These are phyloP conservation scores for Eimeria tenella DNA, from an alignment of 169 alveolate species.

Conservation along the genomic window DNA sequence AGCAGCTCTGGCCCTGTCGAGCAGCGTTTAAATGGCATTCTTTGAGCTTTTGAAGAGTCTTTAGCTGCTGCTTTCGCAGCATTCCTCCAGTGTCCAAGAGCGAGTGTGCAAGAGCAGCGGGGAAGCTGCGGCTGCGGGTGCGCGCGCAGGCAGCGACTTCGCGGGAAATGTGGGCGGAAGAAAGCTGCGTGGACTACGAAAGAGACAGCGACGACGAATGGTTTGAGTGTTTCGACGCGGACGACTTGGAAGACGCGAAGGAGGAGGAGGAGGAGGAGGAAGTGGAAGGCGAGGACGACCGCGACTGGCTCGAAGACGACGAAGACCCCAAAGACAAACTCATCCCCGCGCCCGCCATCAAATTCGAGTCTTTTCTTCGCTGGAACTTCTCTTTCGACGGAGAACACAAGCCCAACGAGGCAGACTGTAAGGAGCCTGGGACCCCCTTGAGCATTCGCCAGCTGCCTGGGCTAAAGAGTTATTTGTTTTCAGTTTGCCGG, in stretches of 20 bases:
- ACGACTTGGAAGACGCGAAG: conserved; percentile 61
- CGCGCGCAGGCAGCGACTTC: conserved; percentile 8
- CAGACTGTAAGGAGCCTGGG: neutral
- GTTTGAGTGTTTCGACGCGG: conserved; percentile 70
- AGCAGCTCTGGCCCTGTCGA: too few relatives aligned
- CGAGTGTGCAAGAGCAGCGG: too few relatives aligned
- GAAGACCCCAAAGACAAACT: conserved; percentile 54
- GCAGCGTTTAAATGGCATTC: too few relatives aligned
- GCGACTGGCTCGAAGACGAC: conserved; percentile 73
- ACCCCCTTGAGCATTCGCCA: neutral
- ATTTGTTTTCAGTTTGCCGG: neutral
- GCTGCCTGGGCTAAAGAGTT: neutral
- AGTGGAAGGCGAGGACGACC: conserved; percentile 31
- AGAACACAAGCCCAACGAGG: conserved; percentile 59
- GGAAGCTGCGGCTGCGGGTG: too few relatives aligned
- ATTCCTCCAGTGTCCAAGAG: too few relatives aligned
- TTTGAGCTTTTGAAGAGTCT: too few relatives aligned
- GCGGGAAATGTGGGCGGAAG: conserved; percentile 68
- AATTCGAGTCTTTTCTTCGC: conserved; percentile 29
- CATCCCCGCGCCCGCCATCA: neutral
- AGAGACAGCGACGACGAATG: conserved; percentile 76
- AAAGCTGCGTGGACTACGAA: conserved; percentile 68
- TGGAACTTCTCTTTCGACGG: conserved; percentile 72
- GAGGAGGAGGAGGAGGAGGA: conserved; percentile 75
- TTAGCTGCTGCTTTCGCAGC: too few relatives aligned